These are phyloP conservation scores for Talaromyces sp. DNA, from an alignment of 2,329 filamentous ascomycete genomes.

Conservation along the genomic window DNA sequence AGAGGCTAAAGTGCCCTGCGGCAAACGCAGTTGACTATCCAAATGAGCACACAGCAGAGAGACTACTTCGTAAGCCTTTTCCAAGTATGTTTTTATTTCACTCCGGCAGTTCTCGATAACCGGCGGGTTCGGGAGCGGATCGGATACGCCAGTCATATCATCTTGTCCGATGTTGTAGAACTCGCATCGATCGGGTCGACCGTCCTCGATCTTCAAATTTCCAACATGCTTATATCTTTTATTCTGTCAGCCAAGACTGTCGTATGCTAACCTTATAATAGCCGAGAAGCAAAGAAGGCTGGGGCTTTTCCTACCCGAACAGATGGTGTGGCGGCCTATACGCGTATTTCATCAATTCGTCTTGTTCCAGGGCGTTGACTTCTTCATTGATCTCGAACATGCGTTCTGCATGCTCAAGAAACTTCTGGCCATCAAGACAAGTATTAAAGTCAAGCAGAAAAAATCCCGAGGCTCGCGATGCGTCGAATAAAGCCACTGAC, in stretches of 20 bases:
- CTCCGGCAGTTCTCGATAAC: not conserved
- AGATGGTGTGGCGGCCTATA: conserved; percentile 1
- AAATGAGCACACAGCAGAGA: not conserved
- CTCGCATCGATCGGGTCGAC: not conserved
- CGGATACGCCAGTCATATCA: conserved; percentile 1
- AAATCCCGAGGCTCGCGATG: not conserved
- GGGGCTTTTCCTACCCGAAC: not conserved
- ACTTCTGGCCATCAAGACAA: not conserved
- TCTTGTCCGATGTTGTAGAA: conserved; percentile 5
- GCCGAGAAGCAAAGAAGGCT: not conserved
- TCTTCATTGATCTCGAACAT: conserved; percentile 4
- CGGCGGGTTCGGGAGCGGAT: not conserved
- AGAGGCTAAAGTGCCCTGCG: not conserved
- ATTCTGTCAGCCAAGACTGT: not conserved
- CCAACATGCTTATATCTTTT: conserved; percentile 1
- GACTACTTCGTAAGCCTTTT: not conserved
- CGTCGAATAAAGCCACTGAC: not conserved
- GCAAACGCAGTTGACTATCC: not conserved
- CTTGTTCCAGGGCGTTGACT: not conserved
- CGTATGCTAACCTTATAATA: not conserved
- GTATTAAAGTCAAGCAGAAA: not conserved
- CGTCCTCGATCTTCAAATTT: conserved; percentile 3
- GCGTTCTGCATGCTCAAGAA: conserved; percentile 1
- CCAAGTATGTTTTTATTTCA: not conserved
- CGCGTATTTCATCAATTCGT: conserved; percentile 5